Evolutionary conservation across 495 filamentous ascomycete species (phyloP), one percentile per base, ranked within the genome.

Genomic region (Aspergillus incahuasiensis): DNA sequence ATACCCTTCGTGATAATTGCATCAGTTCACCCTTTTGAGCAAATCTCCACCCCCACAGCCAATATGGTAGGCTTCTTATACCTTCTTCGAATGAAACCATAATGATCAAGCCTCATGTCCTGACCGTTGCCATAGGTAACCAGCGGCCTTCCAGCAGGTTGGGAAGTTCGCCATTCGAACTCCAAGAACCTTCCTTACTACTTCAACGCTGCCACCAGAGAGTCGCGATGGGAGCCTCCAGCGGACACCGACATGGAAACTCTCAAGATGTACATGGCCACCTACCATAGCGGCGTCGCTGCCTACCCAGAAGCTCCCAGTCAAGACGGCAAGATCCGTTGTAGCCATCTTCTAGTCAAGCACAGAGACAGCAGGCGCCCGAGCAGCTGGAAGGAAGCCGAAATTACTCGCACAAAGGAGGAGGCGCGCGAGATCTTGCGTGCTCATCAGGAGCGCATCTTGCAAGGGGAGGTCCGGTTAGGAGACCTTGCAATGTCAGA

Each of bases 181-280:
- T 92, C 89, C 69, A 97, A 96, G 75, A 95, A 94, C 71, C 88
- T 97, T 15, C 94, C 94, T 34, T 98, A 98, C 77, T 98, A 97
- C 74, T 97, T 95, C 86, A 94, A 95, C 73, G 71, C 86, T 22
- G 69, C 68, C 24, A 88, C 88, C 45, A 90, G 89, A 64, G 83
- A 86, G 61, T 97, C 94, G 48, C 82, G 88, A 69, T 98, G 94
- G 94, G 92, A 97, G 62, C 94, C 94, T 5, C 94, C 94, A 21
- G 60, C 78, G 9, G 90, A 86, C 41, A 90, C 92, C 40, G 87
- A 98, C 74, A 83, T 87, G 43, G 90, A 96, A 58, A 89, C 87
- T 68, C 82, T 98, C 34, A 97, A 96, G 78, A 62, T 78, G 19
- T 96, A 95, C 78, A 97, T 98, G 91, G 89, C 86, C 19, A 73